Base-by-base conservation (phyloP, 116 monocot species). In the Iris pallida region DNA sequence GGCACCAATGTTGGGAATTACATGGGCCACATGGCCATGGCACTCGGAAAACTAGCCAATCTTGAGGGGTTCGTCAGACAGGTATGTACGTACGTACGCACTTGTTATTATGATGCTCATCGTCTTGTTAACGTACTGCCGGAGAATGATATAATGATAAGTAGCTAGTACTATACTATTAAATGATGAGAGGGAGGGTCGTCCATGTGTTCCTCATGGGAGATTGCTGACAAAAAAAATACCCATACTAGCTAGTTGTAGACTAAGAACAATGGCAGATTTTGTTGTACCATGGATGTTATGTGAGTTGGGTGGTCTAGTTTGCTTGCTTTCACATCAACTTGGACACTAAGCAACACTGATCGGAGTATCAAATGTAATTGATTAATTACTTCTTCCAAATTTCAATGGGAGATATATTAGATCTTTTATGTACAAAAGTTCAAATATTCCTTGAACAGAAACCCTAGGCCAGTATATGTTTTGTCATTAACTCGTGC, bases 41-140 rank as follows among this genome's bases (percentile, higher is more conserved):
- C 86, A 7, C 53, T 86, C 4, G 69, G 58, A 2, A 86, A 79
- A 44, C 79, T 86, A 16, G 68, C 73, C 59, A 76, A 76, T 61
- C 79, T 86, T 1, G 82, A 82, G 73, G 67, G 70, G 13, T 80
- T 86, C 48, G 64, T 86, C 42, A 76, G 61, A 20, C 79, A 86
- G 82, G 86, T 86, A 19, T 42, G 12, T 20, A 1, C 18, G 12
- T 19, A 2, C 2, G 57, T 57, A 3, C 7, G 16, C 18, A 17
- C 4, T 7, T 16, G 18, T 57, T 7, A 17, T 8, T 58, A 17
- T 58, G 20, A 7, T 9, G 20, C 20, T 19, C 20, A 20, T 17
- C n/a, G n/a, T n/a, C 16, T 58, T 13, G 5, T 58, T 20, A 58
- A 5, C 4, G 20, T 58, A 17, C 16, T n/a, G n/a, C n/a, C n/a